phyloP scores from a whole-genome alignment of 2,329 filamentous ascomycete species.

The Verticillium zaregamsianum region DNA sequence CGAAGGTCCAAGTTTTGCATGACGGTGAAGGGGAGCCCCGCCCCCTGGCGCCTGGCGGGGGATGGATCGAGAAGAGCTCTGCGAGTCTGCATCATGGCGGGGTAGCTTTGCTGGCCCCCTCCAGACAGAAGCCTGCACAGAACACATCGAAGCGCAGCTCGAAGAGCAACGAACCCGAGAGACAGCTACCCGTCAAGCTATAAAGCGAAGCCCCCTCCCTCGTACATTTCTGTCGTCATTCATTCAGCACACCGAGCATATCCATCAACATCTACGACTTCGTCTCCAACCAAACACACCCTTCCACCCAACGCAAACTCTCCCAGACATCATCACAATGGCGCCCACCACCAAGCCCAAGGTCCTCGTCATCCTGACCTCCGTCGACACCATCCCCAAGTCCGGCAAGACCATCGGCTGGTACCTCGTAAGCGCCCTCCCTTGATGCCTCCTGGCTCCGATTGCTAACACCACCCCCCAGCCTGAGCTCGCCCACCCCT shows the following conservation, averaged over 20 bases:
- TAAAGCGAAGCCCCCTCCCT: neutral
- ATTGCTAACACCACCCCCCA: slow-evolving; percentile 16
- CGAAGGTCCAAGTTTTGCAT: neutral
- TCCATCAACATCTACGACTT: neutral
- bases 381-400: slow-evolving; percentile 45
- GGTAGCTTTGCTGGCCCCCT: neutral
- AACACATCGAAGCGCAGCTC: neutral
- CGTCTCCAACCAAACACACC: neutral
- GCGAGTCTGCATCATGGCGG: neutral
- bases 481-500: slow-evolving; percentile 63
- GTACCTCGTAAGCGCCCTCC: slow-evolving; percentile 52
- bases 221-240: neutral
- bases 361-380: slow-evolving; percentile 69
- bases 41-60: neutral
- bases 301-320: neutral
- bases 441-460: neutral
- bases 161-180: neutral
- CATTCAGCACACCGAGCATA: neutral
- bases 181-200: neutral
- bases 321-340: slow-evolving; percentile 26
- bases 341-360: slow-evolving; percentile 37
- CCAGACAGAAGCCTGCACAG: neutral
- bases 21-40: neutral
- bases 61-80: neutral
- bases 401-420: slow-evolving; percentile 60